A percentile compares a stretch with the other conserved stretches of the same genome.
phyloP scores from a whole-genome alignment of 768 basidiomycete species.

The Phlebiopsis gigantea region DNA sequence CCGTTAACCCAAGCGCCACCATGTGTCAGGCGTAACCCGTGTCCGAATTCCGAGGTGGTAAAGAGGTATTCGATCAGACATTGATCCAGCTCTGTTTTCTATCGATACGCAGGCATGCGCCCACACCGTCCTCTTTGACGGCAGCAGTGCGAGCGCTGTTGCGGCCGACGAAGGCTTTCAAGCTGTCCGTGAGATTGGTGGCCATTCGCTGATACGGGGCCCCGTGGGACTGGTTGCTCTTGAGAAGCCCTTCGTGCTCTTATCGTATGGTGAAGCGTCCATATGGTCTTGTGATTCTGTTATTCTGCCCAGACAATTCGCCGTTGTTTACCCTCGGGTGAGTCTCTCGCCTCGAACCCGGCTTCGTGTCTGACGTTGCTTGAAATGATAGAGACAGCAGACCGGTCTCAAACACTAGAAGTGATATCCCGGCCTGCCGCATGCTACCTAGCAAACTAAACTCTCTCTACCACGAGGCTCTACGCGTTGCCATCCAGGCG shows the following conservation, averaged over 20 bases:
- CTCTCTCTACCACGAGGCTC: background rate
- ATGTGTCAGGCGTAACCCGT: background rate
- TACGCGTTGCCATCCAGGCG: background rate
- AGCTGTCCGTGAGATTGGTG: background rate
- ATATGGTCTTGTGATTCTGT: background rate
- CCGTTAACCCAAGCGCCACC: background rate
- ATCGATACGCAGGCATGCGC: background rate
- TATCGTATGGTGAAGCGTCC: background rate
- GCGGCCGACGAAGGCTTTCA: background rate
- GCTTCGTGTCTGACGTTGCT: background rate
- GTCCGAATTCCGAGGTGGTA: background rate
- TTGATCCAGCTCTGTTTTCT: background rate
- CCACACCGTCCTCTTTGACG: background rate
- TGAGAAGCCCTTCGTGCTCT: background rate
- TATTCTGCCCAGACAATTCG: background rate
- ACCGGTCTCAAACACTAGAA: background rate
- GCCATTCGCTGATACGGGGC: slow-evolving; percentile 1
- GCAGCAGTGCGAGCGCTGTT: background rate
- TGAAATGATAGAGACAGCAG: background rate
- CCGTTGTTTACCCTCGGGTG: slow-evolving; percentile 1
- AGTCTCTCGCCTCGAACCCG: background rate
- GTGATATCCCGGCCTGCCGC: background rate
- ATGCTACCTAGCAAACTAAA: background rate
- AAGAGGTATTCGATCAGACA: background rate
- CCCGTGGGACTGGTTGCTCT: background rate